These are phyloP conservation scores for Albophoma yamanashiensis DNA, from an alignment of 2,329 filamentous ascomycete species.

Conservation along the genomic window DNA sequence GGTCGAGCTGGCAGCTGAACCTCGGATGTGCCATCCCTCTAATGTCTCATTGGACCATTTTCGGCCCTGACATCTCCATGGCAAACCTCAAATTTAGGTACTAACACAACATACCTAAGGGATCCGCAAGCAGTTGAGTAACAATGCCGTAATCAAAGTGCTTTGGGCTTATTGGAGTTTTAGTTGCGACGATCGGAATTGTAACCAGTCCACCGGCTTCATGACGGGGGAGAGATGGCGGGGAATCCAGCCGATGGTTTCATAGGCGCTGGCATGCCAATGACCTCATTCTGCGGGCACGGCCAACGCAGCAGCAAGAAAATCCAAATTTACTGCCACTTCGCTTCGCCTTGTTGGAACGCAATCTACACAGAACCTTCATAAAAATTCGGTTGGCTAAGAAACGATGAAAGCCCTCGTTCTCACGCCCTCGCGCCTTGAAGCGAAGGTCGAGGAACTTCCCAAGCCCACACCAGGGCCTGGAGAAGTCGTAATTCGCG, in stretches of 20 bases:
- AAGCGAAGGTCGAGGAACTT: constrained; percentile 7
- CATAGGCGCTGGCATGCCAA: not conserved
- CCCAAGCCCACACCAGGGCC: constrained; percentile 4
- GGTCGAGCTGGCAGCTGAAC: too few relatives aligned
- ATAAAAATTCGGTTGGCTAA: not conserved
- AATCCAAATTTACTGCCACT: not conserved
- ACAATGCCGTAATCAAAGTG: too few relatives aligned
- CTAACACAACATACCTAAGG: too few relatives aligned
- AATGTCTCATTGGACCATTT: too few relatives aligned
- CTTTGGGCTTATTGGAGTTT: too few relatives aligned
- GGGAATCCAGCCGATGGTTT: not conserved
- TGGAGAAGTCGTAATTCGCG: constrained; percentile 11
- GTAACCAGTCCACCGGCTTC: too few relatives aligned
- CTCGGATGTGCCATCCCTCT: too few relatives aligned
- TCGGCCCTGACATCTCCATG: too few relatives aligned
- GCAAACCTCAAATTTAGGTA: too few relatives aligned
- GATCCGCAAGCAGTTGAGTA: too few relatives aligned
- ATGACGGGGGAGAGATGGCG: too few relatives aligned
- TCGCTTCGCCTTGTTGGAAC: not conserved
- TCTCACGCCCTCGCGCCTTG: not conserved
- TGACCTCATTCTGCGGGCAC: not conserved
- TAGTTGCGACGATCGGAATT: too few relatives aligned
- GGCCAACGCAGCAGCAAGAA: not conserved
- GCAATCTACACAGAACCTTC: not conserved
- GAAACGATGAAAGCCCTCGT: constrained; percentile 15